Conservation (phyloP, 306 rosid species). For the Cercis canadensis region DNA sequence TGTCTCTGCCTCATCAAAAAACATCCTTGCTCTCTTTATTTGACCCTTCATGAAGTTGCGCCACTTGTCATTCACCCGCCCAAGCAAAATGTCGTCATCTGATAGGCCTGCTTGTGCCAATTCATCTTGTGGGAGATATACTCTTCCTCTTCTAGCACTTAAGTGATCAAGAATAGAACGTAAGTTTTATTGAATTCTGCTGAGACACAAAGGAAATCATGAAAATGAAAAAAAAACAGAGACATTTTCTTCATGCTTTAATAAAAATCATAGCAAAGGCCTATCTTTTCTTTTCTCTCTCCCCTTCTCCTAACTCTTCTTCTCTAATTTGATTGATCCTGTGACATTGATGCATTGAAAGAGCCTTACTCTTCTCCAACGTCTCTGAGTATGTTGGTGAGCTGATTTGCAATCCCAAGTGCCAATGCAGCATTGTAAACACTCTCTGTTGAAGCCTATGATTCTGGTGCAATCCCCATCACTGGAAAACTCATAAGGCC, state of each 20-base stretch:
- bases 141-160: constrained; percentile 69
- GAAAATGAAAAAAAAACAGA: not conserved
- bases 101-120: constrained; percentile 61
- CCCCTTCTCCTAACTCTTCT: constrained; percentile 39
- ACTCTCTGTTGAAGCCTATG: constrained; percentile 71
- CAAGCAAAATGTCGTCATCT: constrained; percentile 54
- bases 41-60: too few species aligned
- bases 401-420: too few species aligned
- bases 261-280: too few species aligned
- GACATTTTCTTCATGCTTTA: too few species aligned
- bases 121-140: constrained; percentile 71
- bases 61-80: constrained; percentile 84
- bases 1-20: constrained; percentile 90
- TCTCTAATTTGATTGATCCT: not conserved
- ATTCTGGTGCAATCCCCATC: constrained; percentile 65
- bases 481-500: constrained; percentile 78
- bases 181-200: not conserved
- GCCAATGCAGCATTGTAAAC: constrained; percentile 68
- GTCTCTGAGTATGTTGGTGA: too few species aligned
- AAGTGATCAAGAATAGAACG: not conserved
- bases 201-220: not conserved
- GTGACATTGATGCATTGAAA: not conserved
- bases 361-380: constrained; percentile 89
- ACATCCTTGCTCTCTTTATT: constrained; percentile 86
- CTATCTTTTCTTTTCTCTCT: not conserved